Evolutionary conservation across 2,329 filamentous ascomycete genomes (phyloP).

Genomic region (Penicillium fuscoglaucum): DNA sequence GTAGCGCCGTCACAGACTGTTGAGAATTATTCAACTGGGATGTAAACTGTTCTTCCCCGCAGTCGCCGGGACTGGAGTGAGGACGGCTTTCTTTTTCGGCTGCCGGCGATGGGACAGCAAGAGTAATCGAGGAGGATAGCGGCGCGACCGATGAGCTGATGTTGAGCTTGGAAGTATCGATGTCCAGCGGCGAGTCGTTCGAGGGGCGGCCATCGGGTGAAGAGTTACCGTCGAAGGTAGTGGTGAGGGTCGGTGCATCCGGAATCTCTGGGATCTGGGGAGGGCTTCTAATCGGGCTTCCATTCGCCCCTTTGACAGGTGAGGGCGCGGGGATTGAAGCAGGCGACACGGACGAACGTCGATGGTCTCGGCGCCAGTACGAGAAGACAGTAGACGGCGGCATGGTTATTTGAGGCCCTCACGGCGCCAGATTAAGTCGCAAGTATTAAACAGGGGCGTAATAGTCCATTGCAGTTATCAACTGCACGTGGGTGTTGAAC

Average conservation of each 20-base stretch:
- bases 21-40: conserved; percentile 32
- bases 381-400: conserved; percentile 42
- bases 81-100: conserved; percentile 30
- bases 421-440: conserved; percentile 16
- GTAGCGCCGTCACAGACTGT: conserved; percentile 22
- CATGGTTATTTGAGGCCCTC: conserved; percentile 28
- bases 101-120: conserved; percentile 29
- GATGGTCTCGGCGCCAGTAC: conserved; percentile 44
- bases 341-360: conserved; percentile 36
- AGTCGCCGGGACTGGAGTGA: conserved; percentile 35
- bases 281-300: conserved; percentile 26
- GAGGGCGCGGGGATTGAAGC: conserved; percentile 25
- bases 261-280: conserved; percentile 38
- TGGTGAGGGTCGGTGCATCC: conserved; percentile 30
- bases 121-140: conserved; percentile 32
- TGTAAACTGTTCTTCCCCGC: conserved; percentile 25
- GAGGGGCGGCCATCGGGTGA: conserved; percentile 25
- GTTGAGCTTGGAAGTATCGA: conserved; percentile 27
- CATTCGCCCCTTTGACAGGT: conserved; percentile 22
- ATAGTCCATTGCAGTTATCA: conserved; percentile 22
- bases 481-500: conserved; percentile 13
- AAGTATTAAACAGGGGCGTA: conserved; percentile 11
- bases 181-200: conserved; percentile 26
- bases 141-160: conserved; percentile 26
- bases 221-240: conserved; percentile 28